These are phyloP conservation scores for Sclerotinia subarctica DNA, from an alignment of 2,329 filamentous ascomycete species.

Conservation along the genomic window DNA sequence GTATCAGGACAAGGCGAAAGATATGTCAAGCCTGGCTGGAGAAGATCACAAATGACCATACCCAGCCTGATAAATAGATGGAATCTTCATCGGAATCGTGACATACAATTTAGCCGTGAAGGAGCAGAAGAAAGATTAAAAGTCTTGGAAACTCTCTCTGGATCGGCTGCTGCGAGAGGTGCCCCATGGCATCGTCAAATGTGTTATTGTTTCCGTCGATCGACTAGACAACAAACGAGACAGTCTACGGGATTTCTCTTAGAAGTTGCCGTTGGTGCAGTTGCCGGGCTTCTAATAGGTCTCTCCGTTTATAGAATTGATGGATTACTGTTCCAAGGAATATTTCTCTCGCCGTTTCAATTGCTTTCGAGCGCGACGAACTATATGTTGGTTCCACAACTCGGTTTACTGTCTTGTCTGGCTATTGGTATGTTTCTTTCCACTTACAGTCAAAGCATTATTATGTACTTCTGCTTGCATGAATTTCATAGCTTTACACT, in stretches of 20 bases:
- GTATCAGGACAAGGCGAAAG: not conserved
- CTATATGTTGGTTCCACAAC: slow-evolving; percentile 6
- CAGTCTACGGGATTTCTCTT: not conserved
- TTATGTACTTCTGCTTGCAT: not conserved
- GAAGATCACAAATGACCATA: not conserved
- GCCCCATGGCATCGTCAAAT: slow-evolving; percentile 4
- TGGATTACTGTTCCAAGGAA: slow-evolving; percentile 3
- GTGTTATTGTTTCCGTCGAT: not conserved
- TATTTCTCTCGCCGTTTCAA: slow-evolving; percentile 2
- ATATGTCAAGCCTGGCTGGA: not conserved
- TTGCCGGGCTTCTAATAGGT: not conserved
- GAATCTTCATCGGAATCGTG: not conserved
- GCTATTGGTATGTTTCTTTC: not conserved
- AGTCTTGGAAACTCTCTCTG: not conserved
- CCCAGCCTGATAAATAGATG: not conserved
- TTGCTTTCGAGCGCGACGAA: slow-evolving; percentile 9
- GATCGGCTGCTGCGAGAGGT: not conserved
- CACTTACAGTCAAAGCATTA: not conserved
- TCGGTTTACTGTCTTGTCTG: not conserved
- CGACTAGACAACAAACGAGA: slow-evolving; percentile 1
- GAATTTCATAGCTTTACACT: not conserved
- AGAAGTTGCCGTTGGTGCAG: not conserved
- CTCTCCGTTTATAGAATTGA: slow-evolving; percentile 2
- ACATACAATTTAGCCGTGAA: not conserved
- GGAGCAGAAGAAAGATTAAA: not conserved